Percentiles rank a stretch among this genome's conserved stretches.
phyloP scores from a whole-genome alignment of 257 asterid species.

The Phtheirospermum japonicum region DNA sequence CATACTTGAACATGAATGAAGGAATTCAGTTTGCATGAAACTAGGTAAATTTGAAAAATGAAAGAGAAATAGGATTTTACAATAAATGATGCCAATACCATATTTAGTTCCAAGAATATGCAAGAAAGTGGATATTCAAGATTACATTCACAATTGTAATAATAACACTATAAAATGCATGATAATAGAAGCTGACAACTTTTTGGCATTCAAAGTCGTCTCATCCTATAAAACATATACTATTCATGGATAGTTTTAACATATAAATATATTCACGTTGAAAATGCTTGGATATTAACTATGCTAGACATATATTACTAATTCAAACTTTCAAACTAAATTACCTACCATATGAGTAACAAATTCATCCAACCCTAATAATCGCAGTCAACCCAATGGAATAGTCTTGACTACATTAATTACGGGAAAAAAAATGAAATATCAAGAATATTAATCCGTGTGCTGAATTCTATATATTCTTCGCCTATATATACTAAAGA shows the following conservation, averaged over 20 bases:
- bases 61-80: too few relatives aligned
- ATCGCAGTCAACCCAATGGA: not conserved
- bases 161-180: not conserved
- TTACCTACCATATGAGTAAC: slow-evolving; percentile 16
- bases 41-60: too few relatives aligned
- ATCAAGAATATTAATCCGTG: not conserved
- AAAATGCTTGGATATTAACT: not conserved
- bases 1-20: too few relatives aligned
- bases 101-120: not conserved
- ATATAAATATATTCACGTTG: slow-evolving; percentile 12
- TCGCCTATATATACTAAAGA: slow-evolving; percentile 31
- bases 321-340: not conserved
- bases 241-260: slow-evolving; percentile 18
- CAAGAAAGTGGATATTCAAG: not conserved
- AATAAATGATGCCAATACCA: not conserved
- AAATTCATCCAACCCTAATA: not conserved
- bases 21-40: too few relatives aligned
- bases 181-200: not conserved
- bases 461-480: not conserved
- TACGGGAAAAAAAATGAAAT: not conserved
- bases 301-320: too few relatives aligned
- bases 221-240: slow-evolving; percentile 21
- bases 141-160: not conserved
- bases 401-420: slow-evolving; percentile 1
- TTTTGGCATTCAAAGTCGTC: not conserved